Percentiles rank a stretch among this genome's conserved stretches.
Conservation (phyloP, 2,329 filamentous ascomycete genomes). For the Alternaria triticimaculans region DNA sequence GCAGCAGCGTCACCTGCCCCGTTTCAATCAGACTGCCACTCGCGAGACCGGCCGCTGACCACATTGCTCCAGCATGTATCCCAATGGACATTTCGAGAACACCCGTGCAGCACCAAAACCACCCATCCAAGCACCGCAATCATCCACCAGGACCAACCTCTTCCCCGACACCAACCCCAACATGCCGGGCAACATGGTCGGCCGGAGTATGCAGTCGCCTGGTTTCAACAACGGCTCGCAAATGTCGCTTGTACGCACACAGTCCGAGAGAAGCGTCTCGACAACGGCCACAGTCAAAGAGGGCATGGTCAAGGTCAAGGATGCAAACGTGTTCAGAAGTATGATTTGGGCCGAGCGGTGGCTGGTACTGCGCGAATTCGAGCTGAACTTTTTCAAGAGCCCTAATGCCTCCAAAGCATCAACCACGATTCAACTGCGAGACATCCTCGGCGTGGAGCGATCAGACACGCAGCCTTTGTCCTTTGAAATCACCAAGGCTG, state of each 20-base stretch:
- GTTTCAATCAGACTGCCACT: background rate
- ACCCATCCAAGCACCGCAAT: slow-evolving; percentile 70
- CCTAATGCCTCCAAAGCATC: slow-evolving; percentile 81
- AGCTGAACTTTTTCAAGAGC: slow-evolving; percentile 92
- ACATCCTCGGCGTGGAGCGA: slow-evolving; percentile 87
- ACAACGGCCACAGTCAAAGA: slow-evolving; percentile 58
- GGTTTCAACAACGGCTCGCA: slow-evolving; percentile 46
- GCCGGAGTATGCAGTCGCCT: slow-evolving; percentile 74
- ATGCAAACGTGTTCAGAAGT: slow-evolving; percentile 59
- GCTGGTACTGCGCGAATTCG: slow-evolving; percentile 88
- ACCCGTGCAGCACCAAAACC: slow-evolving; percentile 92
- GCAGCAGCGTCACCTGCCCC: slow-evolving; percentile 1
- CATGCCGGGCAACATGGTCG: slow-evolving; percentile 78
- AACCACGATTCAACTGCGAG: slow-evolving; percentile 83
- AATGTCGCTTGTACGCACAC: slow-evolving; percentile 50
- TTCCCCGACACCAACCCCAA: slow-evolving; percentile 72
- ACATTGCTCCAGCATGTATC: slow-evolving; percentile 60
- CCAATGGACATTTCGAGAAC: slow-evolving; percentile 84
- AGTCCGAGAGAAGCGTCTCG: slow-evolving; percentile 50
- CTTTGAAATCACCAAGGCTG: slow-evolving; percentile 85
- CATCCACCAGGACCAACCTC: slow-evolving; percentile 82
- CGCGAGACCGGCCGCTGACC: slow-evolving; percentile 15
- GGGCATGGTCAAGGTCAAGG: slow-evolving; percentile 85
- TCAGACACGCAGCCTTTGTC: slow-evolving; percentile 91
- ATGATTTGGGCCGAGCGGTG: slow-evolving; percentile 86